These are phyloP conservation scores for Haplosporangium gracile DNA, from an alignment of 192 early-diverging fungal species.

Conservation along the genomic window DNA sequence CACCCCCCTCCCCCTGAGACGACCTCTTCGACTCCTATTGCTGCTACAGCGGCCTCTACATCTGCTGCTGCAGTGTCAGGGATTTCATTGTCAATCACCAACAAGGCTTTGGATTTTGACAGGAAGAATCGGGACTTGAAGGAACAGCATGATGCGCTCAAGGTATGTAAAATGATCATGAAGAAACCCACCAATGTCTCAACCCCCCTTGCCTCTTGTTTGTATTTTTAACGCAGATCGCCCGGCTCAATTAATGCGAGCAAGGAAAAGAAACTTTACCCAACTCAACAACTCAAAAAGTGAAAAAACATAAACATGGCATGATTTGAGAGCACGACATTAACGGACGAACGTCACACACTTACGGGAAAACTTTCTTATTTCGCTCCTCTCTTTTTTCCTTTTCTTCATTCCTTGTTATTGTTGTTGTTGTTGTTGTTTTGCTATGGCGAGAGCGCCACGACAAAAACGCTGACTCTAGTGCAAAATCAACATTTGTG, in stretches of 20 bases:
- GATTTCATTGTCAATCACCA: neutral
- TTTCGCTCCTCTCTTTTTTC: slow-evolving; percentile 12
- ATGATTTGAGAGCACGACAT: neutral
- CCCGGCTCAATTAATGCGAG: neutral
- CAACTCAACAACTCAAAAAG: neutral
- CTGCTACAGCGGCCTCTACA: neutral
- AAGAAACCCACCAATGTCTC: neutral
- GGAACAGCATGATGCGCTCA: neutral
- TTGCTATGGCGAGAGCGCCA: neutral
- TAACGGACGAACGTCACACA: neutral
- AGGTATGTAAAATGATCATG: neutral
- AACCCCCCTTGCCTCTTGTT: neutral
- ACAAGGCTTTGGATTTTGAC: neutral
- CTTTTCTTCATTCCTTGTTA: slow-evolving; percentile 7
- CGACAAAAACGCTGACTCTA: neutral
- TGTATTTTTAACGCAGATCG: neutral
- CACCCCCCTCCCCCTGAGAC: neutral
- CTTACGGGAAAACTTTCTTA: neutral
- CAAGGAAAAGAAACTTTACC: neutral
- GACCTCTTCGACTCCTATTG: neutral
- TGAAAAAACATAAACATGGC: neutral
- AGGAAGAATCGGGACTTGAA: neutral
- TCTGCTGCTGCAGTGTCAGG: neutral
- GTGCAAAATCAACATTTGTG: neutral
- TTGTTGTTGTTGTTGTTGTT: neutral